phyloP scores from a whole-genome alignment of 148 eudicot species.

The Rhododendron henanense region DNA sequence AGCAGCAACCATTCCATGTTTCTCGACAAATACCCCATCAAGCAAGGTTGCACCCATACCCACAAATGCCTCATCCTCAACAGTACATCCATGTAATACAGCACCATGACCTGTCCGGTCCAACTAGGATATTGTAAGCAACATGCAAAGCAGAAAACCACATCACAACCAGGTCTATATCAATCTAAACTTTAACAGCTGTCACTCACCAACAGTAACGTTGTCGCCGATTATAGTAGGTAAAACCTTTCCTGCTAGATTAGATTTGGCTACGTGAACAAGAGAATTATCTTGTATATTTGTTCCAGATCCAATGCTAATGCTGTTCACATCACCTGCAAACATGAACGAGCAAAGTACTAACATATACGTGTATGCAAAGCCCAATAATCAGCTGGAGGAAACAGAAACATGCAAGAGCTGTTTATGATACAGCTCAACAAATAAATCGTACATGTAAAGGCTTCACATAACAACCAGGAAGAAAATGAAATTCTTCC shows the following conservation, averaged over 20 bases:
- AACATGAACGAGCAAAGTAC: not conserved
- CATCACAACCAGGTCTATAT: not conserved
- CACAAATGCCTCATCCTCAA: conserved; percentile 58
- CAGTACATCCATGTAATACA: conserved; percentile 59
- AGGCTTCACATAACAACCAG: not conserved
- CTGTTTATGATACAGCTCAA: not conserved
- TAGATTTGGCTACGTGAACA: conserved; percentile 63
- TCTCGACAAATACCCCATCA: conserved; percentile 58
- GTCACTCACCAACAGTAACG: conserved; percentile 52
- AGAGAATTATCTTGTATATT: conserved; percentile 64
- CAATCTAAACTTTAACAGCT: not conserved
- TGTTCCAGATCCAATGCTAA: conserved; percentile 57
- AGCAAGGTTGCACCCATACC: conserved; percentile 67
- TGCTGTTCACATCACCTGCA: conserved; percentile 61
- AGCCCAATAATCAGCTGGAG: not conserved
- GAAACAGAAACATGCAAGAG: not conserved
- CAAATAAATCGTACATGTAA: not conserved
- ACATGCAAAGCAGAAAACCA: not conserved
- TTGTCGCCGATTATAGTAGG: conserved; percentile 57
- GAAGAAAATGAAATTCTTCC: not conserved
- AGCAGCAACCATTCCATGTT: conserved; percentile 62
- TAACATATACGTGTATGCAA: not conserved
- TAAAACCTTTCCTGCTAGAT: conserved; percentile 47
- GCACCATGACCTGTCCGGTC: conserved; percentile 50
- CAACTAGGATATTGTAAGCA: conserved; percentile 9